These are phyloP conservation scores for Gossypium schwendimanii DNA, from an alignment of 441 rosid genomes.

Conservation along the genomic window DNA sequence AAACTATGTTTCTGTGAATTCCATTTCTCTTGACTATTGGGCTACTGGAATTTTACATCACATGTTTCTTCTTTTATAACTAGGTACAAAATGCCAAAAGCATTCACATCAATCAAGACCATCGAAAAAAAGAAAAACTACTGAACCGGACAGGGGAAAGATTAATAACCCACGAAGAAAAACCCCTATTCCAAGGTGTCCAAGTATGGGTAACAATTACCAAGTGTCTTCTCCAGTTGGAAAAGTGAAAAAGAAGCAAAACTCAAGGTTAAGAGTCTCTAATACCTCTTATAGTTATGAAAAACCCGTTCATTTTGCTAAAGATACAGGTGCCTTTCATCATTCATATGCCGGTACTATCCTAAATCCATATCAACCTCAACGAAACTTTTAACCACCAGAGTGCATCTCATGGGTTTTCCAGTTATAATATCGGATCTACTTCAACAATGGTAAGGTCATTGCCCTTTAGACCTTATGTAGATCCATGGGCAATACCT, in stretches of 20 bases:
- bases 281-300: slow-evolving; percentile 9
- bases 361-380: slow-evolving; percentile 15
- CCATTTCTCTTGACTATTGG: not conserved
- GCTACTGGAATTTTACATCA: not conserved
- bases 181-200: slow-evolving; percentile 11
- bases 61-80: not conserved
- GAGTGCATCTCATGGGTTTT: slow-evolving; percentile 15
- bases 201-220: slow-evolving; percentile 18
- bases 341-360: slow-evolving; percentile 19
- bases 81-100: slow-evolving; percentile 35
- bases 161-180: slow-evolving; percentile 9
- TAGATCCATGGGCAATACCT: slow-evolving; percentile 14
- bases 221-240: slow-evolving; percentile 20
- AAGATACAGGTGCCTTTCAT: slow-evolving; percentile 18
- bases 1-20: slow-evolving; percentile 5
- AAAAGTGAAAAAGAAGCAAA: slow-evolving; percentile 22
- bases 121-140: slow-evolving; percentile 20
- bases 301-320: not conserved
- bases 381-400: slow-evolving; percentile 20
- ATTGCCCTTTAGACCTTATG: slow-evolving; percentile 20
- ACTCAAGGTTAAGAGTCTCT: slow-evolving; percentile 12
- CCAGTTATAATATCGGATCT: slow-evolving; percentile 21
- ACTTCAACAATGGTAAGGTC: slow-evolving; percentile 26
- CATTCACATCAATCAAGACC: slow-evolving; percentile 25
- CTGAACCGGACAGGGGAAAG: slow-evolving; percentile 22